Percentiles rank a stretch among this genome's conserved stretches.
These are phyloP conservation scores for Penicillium sp. DNA, from an alignment of 2,329 filamentous ascomycete species.

Conservation along the genomic window DNA sequence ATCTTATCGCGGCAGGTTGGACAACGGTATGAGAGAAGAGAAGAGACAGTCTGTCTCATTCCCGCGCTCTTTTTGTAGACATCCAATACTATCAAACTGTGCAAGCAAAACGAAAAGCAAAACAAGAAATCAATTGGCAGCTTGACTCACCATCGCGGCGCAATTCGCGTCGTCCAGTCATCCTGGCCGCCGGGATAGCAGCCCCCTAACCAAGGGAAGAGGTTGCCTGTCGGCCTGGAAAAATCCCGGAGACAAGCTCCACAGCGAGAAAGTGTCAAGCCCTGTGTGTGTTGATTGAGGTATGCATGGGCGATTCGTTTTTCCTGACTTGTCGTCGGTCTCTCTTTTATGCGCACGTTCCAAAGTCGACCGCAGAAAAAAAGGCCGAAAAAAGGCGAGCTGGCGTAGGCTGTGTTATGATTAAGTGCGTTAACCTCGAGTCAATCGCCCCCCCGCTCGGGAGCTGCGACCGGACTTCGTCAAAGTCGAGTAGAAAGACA, in stretches of 20 bases:
- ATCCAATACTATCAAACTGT: neutral
- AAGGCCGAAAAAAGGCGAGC: neutral
- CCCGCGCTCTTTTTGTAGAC: neutral
- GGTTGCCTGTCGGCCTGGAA: neutral
- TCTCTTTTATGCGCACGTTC: conserved; percentile 2
- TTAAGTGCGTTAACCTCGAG: conserved; percentile 2
- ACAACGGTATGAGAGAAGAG: neutral
- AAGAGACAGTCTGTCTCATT: neutral
- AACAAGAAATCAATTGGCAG: neutral
- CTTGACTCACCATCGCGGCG: conserved; percentile 37
- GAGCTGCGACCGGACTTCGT: conserved; percentile 7
- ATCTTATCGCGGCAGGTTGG: conserved; percentile 10
- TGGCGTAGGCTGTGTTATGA: neutral
- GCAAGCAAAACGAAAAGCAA: conserved; percentile 5
- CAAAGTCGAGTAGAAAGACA: neutral
- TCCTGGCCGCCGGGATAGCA: conserved; percentile 13
- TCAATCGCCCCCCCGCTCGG: conserved; percentile 8
- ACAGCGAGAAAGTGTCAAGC: conserved; percentile 16
- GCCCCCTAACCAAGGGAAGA: conserved; percentile 5
- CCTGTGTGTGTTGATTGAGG: conserved; percentile 14
- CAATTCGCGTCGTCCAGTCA: conserved; percentile 34
- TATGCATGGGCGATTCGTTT: conserved; percentile 13
- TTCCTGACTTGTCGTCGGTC: neutral
- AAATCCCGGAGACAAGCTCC: conserved; percentile 19
- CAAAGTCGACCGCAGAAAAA: too few species aligned